Percentiles rank a stretch among this genome's conserved stretches.
Evolutionary conservation across 2,329 filamentous ascomycete species (phyloP).

Genomic region (Septoria linicola): DNA sequence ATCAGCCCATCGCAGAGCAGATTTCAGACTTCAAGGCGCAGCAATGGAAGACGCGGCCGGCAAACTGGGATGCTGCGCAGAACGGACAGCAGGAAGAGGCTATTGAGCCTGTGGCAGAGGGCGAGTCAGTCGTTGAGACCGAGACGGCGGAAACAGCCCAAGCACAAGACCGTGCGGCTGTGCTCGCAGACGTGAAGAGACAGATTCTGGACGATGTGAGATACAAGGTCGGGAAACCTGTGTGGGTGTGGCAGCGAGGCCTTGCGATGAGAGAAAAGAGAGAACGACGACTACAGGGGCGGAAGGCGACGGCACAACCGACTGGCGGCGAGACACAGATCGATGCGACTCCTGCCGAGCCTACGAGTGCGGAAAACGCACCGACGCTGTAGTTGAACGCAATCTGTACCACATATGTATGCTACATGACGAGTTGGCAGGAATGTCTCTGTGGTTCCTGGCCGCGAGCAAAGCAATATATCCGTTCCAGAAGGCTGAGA

Average conservation of each 20-base stretch:
- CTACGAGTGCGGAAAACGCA: too few species aligned
- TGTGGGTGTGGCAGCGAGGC: not conserved
- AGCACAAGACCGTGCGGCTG: conserved; percentile 1
- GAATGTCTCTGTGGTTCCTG: too few species aligned
- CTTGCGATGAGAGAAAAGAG: not conserved
- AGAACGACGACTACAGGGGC: not conserved
- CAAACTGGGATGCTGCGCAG: conserved; percentile 1
- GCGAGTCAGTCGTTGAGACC: not conserved
- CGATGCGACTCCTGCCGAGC: not conserved
- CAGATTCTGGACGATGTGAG: conserved; percentile 1
- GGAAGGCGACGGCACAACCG: not conserved
- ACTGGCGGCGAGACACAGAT: not conserved
- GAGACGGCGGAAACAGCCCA: not conserved
- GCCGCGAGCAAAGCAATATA: too few species aligned
- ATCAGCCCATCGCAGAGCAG: conserved; percentile 1
- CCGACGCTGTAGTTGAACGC: too few species aligned
- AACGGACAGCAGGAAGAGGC: not conserved
- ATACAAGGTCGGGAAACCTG: not conserved
- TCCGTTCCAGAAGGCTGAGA: too few species aligned
- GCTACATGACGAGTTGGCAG: too few species aligned
- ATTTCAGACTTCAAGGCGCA: conserved; percentile 8
- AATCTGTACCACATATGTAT: too few species aligned
- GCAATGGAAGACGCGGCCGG: not conserved
- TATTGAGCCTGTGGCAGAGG: not conserved
- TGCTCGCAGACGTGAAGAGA: conserved; percentile 2